phyloP scores from a whole-genome alignment of 345 rosid species.

The Euphorbia lathyris region DNA sequence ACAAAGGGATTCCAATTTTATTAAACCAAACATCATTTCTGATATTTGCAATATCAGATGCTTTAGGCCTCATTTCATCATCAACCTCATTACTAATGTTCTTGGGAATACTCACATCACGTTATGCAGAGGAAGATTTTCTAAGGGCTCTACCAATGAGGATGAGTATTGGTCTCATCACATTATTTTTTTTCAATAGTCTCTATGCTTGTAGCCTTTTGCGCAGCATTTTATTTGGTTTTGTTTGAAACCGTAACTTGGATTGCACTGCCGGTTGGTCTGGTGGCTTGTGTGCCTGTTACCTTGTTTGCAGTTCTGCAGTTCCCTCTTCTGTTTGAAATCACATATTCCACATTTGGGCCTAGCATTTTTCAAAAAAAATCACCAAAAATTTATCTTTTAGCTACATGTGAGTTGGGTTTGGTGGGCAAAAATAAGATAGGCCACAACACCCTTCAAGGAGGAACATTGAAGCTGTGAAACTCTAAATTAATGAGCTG shows the following conservation, averaged over 20 bases:
- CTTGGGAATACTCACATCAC: conserved; percentile 15
- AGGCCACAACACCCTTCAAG: no score
- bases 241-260: conserved; percentile 2
- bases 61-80: conserved; percentile 12
- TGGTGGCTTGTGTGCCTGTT: conserved; percentile 5
- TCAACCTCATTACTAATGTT: conserved; percentile 14
- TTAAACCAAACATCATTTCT: not conserved
- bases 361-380: not conserved
- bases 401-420: no score
- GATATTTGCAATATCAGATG: conserved; percentile 7
- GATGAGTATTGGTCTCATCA: conserved; percentile 16
- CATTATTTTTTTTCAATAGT: conserved; percentile 13
- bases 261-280: conserved; percentile 12
- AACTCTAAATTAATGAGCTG: no score
- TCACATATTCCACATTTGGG: not conserved
- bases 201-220: conserved; percentile 13
- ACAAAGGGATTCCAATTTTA: conserved; percentile 4
- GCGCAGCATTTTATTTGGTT: conserved; percentile 7
- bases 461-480: no score
- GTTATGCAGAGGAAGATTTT: conserved; percentile 20
- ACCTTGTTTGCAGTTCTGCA: conserved; percentile 16
- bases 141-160: conserved; percentile 14
- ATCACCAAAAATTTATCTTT: not conserved
- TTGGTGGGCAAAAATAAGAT: no score
- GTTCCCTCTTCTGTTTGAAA: conserved; percentile 6